These are phyloP conservation scores for Clitopilus passeckerianus DNA, from an alignment of 768 basidiomycete species.

Conservation along the genomic window DNA sequence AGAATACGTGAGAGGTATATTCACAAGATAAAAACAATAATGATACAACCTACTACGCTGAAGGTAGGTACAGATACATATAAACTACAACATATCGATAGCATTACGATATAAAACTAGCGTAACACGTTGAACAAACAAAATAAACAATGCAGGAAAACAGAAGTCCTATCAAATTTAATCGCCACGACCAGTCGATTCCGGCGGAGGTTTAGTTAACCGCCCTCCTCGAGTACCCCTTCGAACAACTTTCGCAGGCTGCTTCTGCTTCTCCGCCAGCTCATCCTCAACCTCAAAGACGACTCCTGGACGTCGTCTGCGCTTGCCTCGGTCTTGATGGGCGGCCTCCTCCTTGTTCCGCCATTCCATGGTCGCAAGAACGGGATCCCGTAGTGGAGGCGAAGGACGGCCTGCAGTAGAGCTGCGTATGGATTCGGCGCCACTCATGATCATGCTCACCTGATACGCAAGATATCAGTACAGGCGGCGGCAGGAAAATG, in stretches of 20 bases:
- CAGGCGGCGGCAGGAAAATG: neutral
- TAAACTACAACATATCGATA: neutral
- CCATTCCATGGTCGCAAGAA: neutral
- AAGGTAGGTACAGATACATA: neutral
- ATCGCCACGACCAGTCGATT: neutral
- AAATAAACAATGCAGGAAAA: neutral
- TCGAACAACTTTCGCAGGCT: neutral
- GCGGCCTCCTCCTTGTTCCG: neutral
- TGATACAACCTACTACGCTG: neutral
- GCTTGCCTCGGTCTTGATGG: neutral
- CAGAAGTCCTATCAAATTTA: neutral
- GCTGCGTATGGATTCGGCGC: neutral
- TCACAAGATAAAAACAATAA: neutral
- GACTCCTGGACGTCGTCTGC: neutral
- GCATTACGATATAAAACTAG: neutral
- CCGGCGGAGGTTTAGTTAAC: neutral
- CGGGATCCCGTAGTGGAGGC: neutral
- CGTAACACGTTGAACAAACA: neutral
- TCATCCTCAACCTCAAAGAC: neutral
- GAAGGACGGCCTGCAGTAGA: neutral
- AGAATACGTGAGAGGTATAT: neutral
- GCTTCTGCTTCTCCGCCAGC: neutral
- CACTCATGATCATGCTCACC: neutral
- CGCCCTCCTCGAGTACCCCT: neutral
- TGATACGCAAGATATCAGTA: neutral